Percentiles rank a stretch among this genome's conserved stretches.
Conservation (phyloP, 1,284 basidiomycete genomes). For the Microbotryum scabiosae region DNA sequence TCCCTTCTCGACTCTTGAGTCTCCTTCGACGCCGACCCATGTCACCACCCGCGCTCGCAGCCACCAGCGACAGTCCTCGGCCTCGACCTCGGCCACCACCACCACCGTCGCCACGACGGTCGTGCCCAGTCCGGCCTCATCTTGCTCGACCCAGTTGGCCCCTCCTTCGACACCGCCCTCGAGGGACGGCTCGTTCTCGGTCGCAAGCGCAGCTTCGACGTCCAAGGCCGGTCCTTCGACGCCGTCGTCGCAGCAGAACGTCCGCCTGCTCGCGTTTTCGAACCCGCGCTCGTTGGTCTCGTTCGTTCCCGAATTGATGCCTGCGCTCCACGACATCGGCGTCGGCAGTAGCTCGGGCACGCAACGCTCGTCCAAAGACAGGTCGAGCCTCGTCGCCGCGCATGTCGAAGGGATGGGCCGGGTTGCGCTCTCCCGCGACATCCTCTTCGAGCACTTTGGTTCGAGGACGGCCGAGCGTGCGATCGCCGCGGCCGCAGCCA, state of each 20-base stretch:
- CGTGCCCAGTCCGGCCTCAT: background rate
- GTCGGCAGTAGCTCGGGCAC: background rate
- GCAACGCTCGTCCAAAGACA: background rate
- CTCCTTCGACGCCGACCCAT: constrained; percentile 12
- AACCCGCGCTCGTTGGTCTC: background rate
- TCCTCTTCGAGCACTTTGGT: constrained; percentile 12
- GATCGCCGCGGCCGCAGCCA: constrained; percentile 3
- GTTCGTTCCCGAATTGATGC: background rate
- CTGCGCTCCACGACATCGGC: background rate
- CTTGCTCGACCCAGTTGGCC: background rate
- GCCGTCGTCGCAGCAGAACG: background rate
- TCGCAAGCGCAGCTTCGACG: background rate
- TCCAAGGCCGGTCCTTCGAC: background rate
- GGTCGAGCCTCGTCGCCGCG: constrained; percentile 16
- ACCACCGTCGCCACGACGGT: background rate
- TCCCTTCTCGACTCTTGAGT: constrained; percentile 20
- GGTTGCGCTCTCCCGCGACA: constrained; percentile 20
- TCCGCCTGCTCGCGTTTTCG: background rate
- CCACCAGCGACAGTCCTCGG: constrained; percentile 3
- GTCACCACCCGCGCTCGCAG: background rate
- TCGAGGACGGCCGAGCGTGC: constrained; percentile 8
- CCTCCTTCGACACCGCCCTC: background rate
- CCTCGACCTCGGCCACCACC: background rate
- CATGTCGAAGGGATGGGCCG: constrained; percentile 29
- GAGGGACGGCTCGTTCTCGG: background rate